Evolutionary conservation across 805 yeast species (phyloP).

Genomic region (Naumovozyma baii): DNA sequence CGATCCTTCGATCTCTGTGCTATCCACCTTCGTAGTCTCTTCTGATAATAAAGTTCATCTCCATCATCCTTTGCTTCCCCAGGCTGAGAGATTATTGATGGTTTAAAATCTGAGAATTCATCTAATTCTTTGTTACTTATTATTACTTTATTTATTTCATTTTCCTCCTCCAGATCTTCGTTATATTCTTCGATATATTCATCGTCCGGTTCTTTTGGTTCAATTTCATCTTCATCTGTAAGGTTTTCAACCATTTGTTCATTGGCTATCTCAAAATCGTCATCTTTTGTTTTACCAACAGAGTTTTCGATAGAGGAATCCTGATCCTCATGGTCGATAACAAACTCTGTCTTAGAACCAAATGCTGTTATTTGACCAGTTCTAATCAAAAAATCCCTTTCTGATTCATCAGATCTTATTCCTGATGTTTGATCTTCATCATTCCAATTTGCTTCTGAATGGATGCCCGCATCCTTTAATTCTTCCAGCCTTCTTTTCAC

Average conservation of each 20-base stretch:
- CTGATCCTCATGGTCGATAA: constrained; percentile 5
- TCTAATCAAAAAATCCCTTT: constrained; percentile 69
- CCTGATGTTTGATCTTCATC: constrained; percentile 22
- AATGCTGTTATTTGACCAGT: constrained; percentile 93
- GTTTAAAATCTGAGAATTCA: constrained; percentile 7
- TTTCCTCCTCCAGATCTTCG: constrained; percentile 10
- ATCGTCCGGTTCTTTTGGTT: constrained; percentile 14
- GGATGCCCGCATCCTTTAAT: constrained; percentile 9
- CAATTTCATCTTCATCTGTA: constrained; percentile 9
- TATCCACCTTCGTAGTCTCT: constrained; percentile 54
- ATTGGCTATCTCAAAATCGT: constrained; percentile 9
- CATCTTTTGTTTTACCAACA: constrained; percentile 2
- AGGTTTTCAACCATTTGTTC: constrained; percentile 18
- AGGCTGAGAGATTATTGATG: constrained; percentile 15
- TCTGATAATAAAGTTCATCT: constrained; percentile 53
- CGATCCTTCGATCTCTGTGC: constrained; percentile 38
- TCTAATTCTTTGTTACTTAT: constrained; percentile 16
- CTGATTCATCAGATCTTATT: constrained; percentile 60
- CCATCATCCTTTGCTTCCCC: constrained; percentile 60
- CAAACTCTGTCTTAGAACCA: constrained; percentile 58
- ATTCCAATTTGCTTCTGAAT: constrained; percentile 4
- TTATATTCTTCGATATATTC: constrained; percentile 18
- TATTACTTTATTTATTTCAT: constrained; percentile 8
- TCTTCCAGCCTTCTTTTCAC: constrained; percentile 40
- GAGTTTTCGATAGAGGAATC: constrained; percentile 27